These are phyloP conservation scores for Polyporus arcularius DNA, from an alignment of 768 basidiomycete species.

Conservation along the genomic window DNA sequence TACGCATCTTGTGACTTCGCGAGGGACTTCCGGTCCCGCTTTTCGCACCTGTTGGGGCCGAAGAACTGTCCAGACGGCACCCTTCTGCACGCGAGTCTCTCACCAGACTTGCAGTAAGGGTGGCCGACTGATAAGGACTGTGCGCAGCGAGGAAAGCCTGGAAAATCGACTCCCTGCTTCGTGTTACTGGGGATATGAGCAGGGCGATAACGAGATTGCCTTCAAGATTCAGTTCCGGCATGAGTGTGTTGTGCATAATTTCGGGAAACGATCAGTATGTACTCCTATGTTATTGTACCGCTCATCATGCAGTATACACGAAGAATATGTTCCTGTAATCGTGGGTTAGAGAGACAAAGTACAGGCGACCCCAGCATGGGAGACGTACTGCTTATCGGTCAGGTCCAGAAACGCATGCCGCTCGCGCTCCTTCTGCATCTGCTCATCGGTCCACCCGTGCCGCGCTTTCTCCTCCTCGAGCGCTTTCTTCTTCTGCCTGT, in stretches of 20 bases:
- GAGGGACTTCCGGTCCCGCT: too few species aligned
- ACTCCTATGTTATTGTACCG: neutral
- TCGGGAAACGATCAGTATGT: neutral
- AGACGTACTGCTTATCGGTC: slow-evolving; percentile 61
- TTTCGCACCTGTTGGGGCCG: too few species aligned
- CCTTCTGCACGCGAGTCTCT: neutral
- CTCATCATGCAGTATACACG: slow-evolving; percentile 50
- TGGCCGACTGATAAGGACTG: neutral
- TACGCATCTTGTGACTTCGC: slow-evolving; percentile 8
- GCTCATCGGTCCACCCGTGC: slow-evolving; percentile 58
- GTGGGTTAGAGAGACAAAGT: neutral
- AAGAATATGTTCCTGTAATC: slow-evolving; percentile 57
- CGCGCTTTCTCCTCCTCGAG: slow-evolving; percentile 47
- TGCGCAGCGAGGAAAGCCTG: neutral
- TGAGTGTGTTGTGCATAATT: neutral
- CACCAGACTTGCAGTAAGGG: neutral
- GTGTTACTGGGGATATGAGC: neutral
- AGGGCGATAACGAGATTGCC: neutral
- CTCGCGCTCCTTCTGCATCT: slow-evolving; percentile 59
- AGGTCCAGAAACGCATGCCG: slow-evolving; percentile 63
- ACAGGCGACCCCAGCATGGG: neutral
- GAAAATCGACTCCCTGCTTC: neutral
- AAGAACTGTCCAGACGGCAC: too few species aligned
- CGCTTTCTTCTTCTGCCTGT: slow-evolving; percentile 43
- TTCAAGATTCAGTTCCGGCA: neutral